These are phyloP conservation scores for Amphibolis antarctica DNA, from an alignment of 106 monocot species.

Conservation along the genomic window DNA sequence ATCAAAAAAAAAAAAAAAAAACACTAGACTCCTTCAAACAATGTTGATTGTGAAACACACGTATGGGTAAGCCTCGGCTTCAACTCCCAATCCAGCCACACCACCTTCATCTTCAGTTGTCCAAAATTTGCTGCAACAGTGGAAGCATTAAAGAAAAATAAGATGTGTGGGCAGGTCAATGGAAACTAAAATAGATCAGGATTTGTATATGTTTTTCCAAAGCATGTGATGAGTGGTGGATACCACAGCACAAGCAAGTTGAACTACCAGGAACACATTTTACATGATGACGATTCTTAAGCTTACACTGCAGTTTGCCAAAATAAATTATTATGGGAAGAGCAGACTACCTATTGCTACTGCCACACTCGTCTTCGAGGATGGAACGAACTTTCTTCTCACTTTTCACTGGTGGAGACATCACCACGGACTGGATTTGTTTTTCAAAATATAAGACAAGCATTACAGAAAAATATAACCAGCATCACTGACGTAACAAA, in stretches of 20 bases:
- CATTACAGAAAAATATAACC: background rate
- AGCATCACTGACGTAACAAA: background rate
- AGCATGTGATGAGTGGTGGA: too few relatives aligned
- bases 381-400: conserved; percentile 89
- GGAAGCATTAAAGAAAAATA: background rate
- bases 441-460: background rate
- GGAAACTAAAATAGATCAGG: background rate
- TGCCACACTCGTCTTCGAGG: conserved; percentile 54
- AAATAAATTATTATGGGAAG: background rate
- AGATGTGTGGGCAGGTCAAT: background rate
- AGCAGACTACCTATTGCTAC: conserved; percentile 36
- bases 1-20: background rate
- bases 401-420: conserved; percentile 69
- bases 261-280: too few relatives aligned
- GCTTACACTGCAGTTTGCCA: background rate
- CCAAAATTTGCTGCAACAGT: conserved; percentile 55
- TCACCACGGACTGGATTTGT: conserved; percentile 42
- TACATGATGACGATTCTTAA: too few relatives aligned
- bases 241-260: too few relatives aligned
- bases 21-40: conserved; percentile 12
- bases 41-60: conserved; percentile 94
- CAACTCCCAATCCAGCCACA: conserved; percentile 58
- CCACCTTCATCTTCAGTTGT: conserved; percentile 66
- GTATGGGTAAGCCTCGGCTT: conserved; percentile 70
- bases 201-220: too few relatives aligned